Conservation (phyloP, 805 yeast species). For the Spencermartinsiella europaea region DNA sequence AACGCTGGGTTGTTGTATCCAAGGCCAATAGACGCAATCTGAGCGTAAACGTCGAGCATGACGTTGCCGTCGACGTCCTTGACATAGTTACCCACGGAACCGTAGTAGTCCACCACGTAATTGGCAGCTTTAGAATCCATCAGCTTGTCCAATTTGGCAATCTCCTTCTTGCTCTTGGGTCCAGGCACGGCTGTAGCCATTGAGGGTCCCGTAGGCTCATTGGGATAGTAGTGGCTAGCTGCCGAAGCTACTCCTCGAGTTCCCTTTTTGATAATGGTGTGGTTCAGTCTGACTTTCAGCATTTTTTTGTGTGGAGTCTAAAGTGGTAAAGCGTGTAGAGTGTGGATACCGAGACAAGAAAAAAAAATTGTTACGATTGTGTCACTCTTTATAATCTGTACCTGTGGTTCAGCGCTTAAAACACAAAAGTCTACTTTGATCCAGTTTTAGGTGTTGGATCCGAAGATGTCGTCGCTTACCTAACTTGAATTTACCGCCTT, state of each 20-base stretch:
- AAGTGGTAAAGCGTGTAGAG: too few relatives aligned
- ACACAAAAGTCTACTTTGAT: too few relatives aligned
- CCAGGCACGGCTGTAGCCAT: slow-evolving; percentile 72
- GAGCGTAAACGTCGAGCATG: slow-evolving; percentile 71
- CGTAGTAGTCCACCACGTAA: slow-evolving; percentile 69
- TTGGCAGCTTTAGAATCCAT: slow-evolving; percentile 71
- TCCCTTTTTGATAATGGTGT: slow-evolving; percentile 8
- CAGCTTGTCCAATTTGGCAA: slow-evolving; percentile 51
- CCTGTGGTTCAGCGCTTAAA: too few relatives aligned
- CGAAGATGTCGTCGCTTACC: too few relatives aligned
- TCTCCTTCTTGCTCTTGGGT: slow-evolving; percentile 52
- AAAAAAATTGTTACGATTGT: too few relatives aligned
- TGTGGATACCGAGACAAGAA: too few relatives aligned
- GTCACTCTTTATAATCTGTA: too few relatives aligned
- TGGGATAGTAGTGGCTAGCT: slow-evolving; percentile 20
- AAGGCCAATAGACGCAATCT: slow-evolving; percentile 77
- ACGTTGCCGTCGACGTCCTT: slow-evolving; percentile 77
- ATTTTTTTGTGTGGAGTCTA: too few relatives aligned
- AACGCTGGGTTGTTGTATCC: slow-evolving; percentile 84
- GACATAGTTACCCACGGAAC: slow-evolving; percentile 73
- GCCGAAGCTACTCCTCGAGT: slow-evolving; percentile 11
- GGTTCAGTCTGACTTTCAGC: slow-evolving; percentile 11
- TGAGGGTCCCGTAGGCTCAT: slow-evolving; percentile 70
- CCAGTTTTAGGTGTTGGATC: too few relatives aligned
- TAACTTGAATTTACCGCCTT: too few relatives aligned